Evolutionary conservation across 169 alveolate species (phyloP).

Genomic region (Plasmodium gaboni): DNA sequence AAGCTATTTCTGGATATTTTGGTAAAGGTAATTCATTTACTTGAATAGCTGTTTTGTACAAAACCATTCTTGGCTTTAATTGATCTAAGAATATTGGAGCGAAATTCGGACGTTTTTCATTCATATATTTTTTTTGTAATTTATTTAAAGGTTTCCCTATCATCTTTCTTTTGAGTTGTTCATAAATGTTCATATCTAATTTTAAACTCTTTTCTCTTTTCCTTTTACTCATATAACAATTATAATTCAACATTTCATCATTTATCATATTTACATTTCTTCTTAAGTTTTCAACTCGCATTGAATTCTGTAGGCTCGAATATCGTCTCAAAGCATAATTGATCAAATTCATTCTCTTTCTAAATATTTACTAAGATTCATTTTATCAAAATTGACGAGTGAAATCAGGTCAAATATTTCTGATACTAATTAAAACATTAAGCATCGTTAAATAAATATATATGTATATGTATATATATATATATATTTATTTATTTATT

Average conservation of each 20-base stretch:
- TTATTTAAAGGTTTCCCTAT: slow-evolving; percentile 71
- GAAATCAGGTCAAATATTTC: no score
- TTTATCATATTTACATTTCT: slow-evolving; percentile 19
- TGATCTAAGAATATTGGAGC: slow-evolving; percentile 84
- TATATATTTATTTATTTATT: no score
- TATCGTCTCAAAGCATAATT: slow-evolving; percentile 22
- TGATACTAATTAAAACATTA: no score
- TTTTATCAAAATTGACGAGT: no score
- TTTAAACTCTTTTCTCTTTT: slow-evolving; percentile 43
- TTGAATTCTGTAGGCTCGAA: slow-evolving; percentile 23
- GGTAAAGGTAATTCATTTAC: slow-evolving; percentile 72
- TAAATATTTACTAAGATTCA: not conserved
- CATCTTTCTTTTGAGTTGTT: slow-evolving; percentile 51
- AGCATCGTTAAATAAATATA: no score
- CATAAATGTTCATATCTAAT: slow-evolving; percentile 63
- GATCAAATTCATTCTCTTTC: slow-evolving; percentile 22
- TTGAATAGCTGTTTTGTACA: slow-evolving; percentile 60
- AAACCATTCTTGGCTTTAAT: slow-evolving; percentile 81
- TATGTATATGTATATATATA: no score
- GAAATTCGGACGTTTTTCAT: slow-evolving; percentile 73
- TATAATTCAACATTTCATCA: slow-evolving; percentile 4
- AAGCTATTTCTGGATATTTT: slow-evolving; percentile 82
- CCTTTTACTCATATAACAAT: slow-evolving; percentile 44
- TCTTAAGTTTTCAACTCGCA: slow-evolving; percentile 19
- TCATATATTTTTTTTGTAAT: slow-evolving; percentile 66